Evolutionary conservation across 768 basidiomycete genomes (phyloP).

Genomic region (Coprinopsis cinerea): DNA sequence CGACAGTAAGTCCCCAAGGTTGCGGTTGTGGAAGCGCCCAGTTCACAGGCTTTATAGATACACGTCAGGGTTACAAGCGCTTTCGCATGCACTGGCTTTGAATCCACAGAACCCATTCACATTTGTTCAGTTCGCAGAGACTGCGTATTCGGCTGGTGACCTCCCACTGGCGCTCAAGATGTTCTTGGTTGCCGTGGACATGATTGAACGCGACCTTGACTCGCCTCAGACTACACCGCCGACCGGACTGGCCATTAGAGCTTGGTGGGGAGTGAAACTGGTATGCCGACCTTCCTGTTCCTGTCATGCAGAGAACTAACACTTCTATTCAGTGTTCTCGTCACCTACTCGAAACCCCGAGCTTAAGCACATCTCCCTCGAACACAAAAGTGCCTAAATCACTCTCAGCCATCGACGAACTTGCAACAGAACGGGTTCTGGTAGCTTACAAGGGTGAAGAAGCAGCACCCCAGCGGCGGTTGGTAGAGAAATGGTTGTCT

Average conservation of each 20-base stretch:
- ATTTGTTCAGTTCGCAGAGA: slow-evolving; percentile 81
- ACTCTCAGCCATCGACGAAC: slow-evolving; percentile 55
- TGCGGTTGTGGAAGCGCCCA: neutral
- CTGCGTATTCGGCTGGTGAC: slow-evolving; percentile 76
- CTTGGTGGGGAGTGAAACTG: slow-evolving; percentile 81
- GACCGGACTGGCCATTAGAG: slow-evolving; percentile 55
- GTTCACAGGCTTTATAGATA: slow-evolving; percentile 44
- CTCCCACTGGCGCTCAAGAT: slow-evolving; percentile 71
- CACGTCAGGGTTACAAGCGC: slow-evolving; percentile 60
- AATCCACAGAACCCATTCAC: slow-evolving; percentile 85
- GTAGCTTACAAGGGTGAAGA: slow-evolving; percentile 51
- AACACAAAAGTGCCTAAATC: slow-evolving; percentile 53
- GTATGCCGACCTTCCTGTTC: slow-evolving; percentile 37
- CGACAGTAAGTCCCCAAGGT: slow-evolving; percentile 51
- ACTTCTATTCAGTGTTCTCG: slow-evolving; percentile 46
- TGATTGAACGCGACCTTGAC: slow-evolving; percentile 56
- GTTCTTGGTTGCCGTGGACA: slow-evolving; percentile 75
- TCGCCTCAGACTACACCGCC: slow-evolving; percentile 35
- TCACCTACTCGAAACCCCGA: slow-evolving; percentile 40
- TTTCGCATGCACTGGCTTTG: slow-evolving; percentile 78
- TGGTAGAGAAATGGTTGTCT: slow-evolving; percentile 42
- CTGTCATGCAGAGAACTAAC: neutral
- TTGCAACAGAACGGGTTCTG: slow-evolving; percentile 67
- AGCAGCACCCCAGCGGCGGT: slow-evolving; percentile 34
- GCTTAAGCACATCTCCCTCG: slow-evolving; percentile 40